These are phyloP conservation scores for Penicillium ochrochloron DNA, from an alignment of 495 filamentous ascomycete genomes.

Conservation along the genomic window DNA sequence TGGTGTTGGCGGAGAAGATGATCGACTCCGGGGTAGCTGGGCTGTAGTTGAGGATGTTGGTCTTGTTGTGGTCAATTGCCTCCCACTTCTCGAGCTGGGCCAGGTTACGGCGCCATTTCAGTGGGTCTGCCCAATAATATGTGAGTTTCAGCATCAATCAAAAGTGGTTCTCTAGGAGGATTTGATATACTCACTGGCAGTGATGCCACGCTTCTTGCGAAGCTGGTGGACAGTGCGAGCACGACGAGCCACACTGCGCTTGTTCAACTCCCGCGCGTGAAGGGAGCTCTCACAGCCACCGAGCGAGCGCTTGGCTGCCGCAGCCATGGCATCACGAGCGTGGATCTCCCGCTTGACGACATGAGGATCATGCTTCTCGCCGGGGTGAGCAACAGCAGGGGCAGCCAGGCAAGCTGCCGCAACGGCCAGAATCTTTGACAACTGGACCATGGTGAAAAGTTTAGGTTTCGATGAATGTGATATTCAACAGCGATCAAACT, in stretches of 20 bases:
- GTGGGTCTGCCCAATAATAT: slow-evolving; percentile 19
- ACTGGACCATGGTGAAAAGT: slow-evolving; percentile 25
- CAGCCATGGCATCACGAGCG: slow-evolving; percentile 35
- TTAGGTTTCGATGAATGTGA: background rate
- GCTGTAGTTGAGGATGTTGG: slow-evolving; percentile 30
- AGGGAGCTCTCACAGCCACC: slow-evolving; percentile 33
- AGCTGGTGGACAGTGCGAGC: slow-evolving; percentile 45
- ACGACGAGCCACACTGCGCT: slow-evolving; percentile 44
- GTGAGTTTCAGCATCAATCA: background rate
- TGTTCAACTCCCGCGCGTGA: slow-evolving; percentile 34
- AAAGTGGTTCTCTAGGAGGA: background rate
- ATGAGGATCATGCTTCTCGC: slow-evolving; percentile 43
- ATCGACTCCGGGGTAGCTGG: slow-evolving; percentile 34
- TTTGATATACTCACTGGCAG: slow-evolving; percentile 40
- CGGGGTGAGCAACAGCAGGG: slow-evolving; percentile 39
- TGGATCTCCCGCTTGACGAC: slow-evolving; percentile 39
- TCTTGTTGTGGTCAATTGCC: slow-evolving; percentile 52
- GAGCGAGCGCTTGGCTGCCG: slow-evolving; percentile 33
- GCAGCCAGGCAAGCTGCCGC: slow-evolving; percentile 31
- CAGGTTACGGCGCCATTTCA: slow-evolving; percentile 38
- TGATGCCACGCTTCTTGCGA: slow-evolving; percentile 54
- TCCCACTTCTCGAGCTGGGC: slow-evolving; percentile 55
- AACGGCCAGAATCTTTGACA: slow-evolving; percentile 35
- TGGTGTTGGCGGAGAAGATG: slow-evolving; percentile 58
- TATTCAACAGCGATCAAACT: background rate